Evolutionary conservation across 345 rosid species (phyloP).

Genomic region (Turnera subulata): DNA sequence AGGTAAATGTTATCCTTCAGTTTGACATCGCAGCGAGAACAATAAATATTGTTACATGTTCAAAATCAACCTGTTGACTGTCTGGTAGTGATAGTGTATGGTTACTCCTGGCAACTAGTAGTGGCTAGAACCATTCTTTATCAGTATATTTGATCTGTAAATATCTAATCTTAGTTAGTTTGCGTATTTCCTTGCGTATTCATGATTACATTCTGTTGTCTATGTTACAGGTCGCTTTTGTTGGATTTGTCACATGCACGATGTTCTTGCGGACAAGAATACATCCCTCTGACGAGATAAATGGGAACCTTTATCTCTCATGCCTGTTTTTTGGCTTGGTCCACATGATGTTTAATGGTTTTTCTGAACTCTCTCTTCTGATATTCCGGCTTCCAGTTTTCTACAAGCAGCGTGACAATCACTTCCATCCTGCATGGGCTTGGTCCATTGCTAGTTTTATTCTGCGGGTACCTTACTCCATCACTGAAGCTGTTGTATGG

Average conservation of each 20-base stretch:
- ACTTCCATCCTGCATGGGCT: slow-evolving; percentile 90
- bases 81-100: too few species aligned
- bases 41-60: too few species aligned
- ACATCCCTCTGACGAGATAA: slow-evolving; percentile 69
- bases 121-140: too few species aligned
- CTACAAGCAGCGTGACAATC: slow-evolving; percentile 87
- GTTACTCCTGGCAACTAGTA: too few species aligned
- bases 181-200: background rate
- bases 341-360: slow-evolving; percentile 89
- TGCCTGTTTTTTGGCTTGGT: slow-evolving; percentile 80
- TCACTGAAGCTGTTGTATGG: slow-evolving; percentile 85
- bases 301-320: slow-evolving; percentile 66
- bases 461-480: slow-evolving; percentile 80
- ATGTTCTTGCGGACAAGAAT: slow-evolving; percentile 65
- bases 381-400: slow-evolving; percentile 85
- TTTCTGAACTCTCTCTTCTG: slow-evolving; percentile 77
- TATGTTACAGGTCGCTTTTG: slow-evolving; percentile 63
- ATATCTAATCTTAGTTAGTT: background rate
- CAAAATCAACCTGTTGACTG: too few species aligned
- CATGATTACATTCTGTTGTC: slow-evolving; percentile 10
- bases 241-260: slow-evolving; percentile 80
- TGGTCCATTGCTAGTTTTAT: slow-evolving; percentile 80
- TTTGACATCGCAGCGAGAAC: background rate
- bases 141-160: too few species aligned
- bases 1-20: slow-evolving; percentile 47